Conservation (phyloP, 805 yeast genomes). For the Starmerella lactis-condensi region DNA sequence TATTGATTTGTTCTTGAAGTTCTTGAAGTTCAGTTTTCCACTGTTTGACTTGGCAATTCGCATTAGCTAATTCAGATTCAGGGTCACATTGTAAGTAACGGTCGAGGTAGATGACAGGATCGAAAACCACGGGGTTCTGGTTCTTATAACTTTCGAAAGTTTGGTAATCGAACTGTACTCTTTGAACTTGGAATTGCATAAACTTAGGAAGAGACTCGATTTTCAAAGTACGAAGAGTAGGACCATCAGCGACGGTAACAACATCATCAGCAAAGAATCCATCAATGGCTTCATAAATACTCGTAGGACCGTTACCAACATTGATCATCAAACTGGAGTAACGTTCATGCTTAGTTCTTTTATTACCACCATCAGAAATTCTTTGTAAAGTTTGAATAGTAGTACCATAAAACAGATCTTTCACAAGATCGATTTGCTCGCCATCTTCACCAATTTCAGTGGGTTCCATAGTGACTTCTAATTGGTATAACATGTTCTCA, state of each 20-base stretch:
- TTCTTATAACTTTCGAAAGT: slow-evolving; percentile 62
- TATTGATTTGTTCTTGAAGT: slow-evolving; percentile 8
- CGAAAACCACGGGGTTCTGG: slow-evolving; percentile 62
- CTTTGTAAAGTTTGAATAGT: slow-evolving; percentile 51
- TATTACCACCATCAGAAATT: slow-evolving; percentile 20
- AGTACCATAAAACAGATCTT: slow-evolving; percentile 66
- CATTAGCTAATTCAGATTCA: slow-evolving; percentile 30
- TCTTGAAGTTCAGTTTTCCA: slow-evolving; percentile 32
- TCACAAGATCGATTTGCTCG: slow-evolving; percentile 71
- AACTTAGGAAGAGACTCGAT: slow-evolving; percentile 59
- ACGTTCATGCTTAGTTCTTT: slow-evolving; percentile 46
- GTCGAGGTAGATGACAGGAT: slow-evolving; percentile 65
- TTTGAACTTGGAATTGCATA: slow-evolving; percentile 78
- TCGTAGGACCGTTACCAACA: slow-evolving; percentile 72
- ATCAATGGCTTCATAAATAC: slow-evolving; percentile 80
- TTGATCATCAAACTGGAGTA: slow-evolving; percentile 69
- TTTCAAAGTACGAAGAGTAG: slow-evolving; percentile 54
- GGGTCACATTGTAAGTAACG: slow-evolving; percentile 53
- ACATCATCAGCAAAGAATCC: slow-evolving; percentile 58
- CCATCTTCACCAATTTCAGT: slow-evolving; percentile 38
- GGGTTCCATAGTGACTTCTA: slow-evolving; percentile 37
- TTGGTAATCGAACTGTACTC: slow-evolving; percentile 75
- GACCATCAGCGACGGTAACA: slow-evolving; percentile 46
- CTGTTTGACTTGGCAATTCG: slow-evolving; percentile 35
- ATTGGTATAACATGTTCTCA: slow-evolving; percentile 76